phyloP scores from a whole-genome alignment of 306 rosid species.

The Prunus armeniaca region DNA sequence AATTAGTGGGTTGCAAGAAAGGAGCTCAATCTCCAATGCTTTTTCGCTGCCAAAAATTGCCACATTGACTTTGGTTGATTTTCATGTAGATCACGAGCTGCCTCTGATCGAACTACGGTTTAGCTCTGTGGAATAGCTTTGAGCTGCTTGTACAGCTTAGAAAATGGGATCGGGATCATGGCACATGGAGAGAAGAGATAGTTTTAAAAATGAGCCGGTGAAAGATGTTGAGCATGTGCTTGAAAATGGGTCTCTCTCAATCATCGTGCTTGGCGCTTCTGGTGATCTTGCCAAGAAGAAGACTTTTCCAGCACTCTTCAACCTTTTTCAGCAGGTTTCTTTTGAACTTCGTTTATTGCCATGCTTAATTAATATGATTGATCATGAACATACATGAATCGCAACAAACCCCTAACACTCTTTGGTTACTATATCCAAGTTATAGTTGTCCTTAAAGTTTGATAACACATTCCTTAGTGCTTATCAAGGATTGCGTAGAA shows the following conservation, averaged over 20 bases:
- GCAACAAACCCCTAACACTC: not conserved
- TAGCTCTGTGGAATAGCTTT: not conserved
- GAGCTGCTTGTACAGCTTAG: constrained; percentile 18
- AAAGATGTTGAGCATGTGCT: constrained; percentile 42
- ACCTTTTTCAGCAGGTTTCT: constrained; percentile 75
- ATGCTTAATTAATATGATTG: not conserved
- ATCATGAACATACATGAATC: not conserved
- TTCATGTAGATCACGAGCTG: not conserved
- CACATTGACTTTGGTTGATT: not conserved
- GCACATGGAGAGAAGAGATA: constrained; percentile 49
- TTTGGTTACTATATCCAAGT: not conserved
- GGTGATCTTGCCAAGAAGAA: constrained; percentile 99
- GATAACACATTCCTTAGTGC: not conserved
- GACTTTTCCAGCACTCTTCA: constrained; percentile 93
- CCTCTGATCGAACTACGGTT: not conserved
- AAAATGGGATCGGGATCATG: constrained; percentile 65
- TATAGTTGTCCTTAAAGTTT: not conserved
- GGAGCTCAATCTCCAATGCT: not conserved
- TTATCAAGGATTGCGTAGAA: not conserved
- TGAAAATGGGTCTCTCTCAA: constrained; percentile 74
- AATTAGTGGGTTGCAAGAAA: not conserved
- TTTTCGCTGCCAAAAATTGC: not conserved
- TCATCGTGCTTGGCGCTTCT: constrained; percentile 92
- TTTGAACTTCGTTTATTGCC: not conserved
- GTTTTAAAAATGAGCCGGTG: constrained; percentile 33